Evolutionary conservation across 2,329 filamentous ascomycete genomes (phyloP), one percentile per base, ranked within the genome.

Genomic region (Endocalyx cinctus): DNA sequence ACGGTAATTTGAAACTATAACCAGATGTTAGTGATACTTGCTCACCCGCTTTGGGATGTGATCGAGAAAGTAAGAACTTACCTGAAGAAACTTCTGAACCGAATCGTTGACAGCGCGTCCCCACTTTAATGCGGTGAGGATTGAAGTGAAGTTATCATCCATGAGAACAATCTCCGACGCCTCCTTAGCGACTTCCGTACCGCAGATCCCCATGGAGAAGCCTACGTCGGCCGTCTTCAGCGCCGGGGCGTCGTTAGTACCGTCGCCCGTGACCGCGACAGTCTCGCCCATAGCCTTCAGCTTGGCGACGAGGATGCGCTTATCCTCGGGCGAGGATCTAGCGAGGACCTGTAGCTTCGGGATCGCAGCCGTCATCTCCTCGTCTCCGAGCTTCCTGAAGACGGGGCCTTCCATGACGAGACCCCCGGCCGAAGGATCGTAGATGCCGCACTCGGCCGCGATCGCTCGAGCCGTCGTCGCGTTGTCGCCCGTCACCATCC

Each of bases 401-500:
- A 67, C 71, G 8, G 79, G 80, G 0, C 80, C 81, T 59, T 84
- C 79, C 78, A 85, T 82, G 30, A 79, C 74, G 38, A 80, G 59
- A 5, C 73, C 79, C 27, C 73, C 72, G 13, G 70, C 71, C n/a
- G n/a, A n/a, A n/a, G n/a, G n/a, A n/a, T n/a, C n/a, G 57, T 72
- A 71, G 37, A 87, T 85, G 31, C 84, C 84, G 43, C 84, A 88
- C 38, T 87, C 80, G 7, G 66, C 70, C 2, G 84, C 82, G 46
- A 88, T 88, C 3, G 84, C 84, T 31, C 75, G 76, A 7, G 82
- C 84, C 15, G 84, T 88, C 14, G 78, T 67, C 41, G 85, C 64
- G 49, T 86, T 86, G 57, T 86, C 81, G 46, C 78, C 81, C 16
- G 82, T 86, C 31, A 86, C 82, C 82, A 86, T 86, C 47, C 82